These are phyloP conservation scores for Nannochloropsis granulata DNA, from an alignment of 108 stramenopile genomes.

Conservation along the genomic window DNA sequence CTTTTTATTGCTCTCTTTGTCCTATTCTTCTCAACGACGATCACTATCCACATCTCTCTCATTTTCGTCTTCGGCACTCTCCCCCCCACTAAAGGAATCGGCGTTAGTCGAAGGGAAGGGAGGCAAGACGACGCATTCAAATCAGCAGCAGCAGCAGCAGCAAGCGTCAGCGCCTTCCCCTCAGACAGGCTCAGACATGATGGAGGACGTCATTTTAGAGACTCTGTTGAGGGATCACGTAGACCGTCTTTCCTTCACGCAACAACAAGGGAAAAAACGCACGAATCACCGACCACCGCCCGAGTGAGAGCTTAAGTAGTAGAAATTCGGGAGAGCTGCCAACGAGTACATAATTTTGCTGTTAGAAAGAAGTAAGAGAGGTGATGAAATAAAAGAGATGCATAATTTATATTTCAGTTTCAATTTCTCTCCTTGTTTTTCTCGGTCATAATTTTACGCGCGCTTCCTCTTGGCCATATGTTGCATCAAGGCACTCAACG, in stretches of 20 bases:
- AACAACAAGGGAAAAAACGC: no score
- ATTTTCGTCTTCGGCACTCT: neutral
- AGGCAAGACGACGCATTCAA: neutral
- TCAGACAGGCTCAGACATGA: neutral
- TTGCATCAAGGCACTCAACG: neutral
- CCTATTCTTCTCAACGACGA: no score
- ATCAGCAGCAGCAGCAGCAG: neutral
- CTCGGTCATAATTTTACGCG: neutral
- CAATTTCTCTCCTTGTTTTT: no score
- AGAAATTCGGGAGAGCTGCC: no score
- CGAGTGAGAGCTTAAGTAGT: no score
- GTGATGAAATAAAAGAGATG: no score
- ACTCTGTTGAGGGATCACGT: neutral
- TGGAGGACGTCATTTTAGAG: neutral
- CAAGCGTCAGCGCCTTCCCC: neutral
- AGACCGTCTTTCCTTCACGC: neutral
- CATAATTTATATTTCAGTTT: no score
- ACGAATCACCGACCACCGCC: no score
- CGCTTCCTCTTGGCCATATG: neutral
- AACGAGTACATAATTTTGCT: no score
- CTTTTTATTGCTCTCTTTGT: no score
- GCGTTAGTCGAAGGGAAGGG: neutral
- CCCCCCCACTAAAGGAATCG: neutral
- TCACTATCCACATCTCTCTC: no score
- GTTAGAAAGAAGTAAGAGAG: no score